phyloP scores from a whole-genome alignment of 768 basidiomycete species.

The Kwoniella europaea region DNA sequence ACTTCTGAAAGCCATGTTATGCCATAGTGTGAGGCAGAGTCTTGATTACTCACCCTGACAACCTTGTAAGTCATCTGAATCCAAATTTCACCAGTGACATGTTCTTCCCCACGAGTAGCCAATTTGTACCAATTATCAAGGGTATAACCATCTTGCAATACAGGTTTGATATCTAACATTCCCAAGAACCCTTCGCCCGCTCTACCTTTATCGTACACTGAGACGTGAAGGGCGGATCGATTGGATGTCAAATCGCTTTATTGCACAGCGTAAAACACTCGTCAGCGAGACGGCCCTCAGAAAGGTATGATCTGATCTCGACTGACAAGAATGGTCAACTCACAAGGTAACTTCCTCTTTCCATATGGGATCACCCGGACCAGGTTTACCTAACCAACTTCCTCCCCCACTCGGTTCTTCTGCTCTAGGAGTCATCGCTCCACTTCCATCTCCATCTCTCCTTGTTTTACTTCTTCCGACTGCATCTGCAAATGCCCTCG shows the following conservation, averaged over 20 bases:
- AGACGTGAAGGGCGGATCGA: slow-evolving; percentile 79
- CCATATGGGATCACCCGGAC: slow-evolving; percentile 85
- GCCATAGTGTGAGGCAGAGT: slow-evolving; percentile 65
- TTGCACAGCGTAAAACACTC: slow-evolving; percentile 9
- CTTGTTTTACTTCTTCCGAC: slow-evolving; percentile 49
- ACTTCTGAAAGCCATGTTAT: no score
- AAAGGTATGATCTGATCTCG: neutral
- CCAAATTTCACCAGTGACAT: slow-evolving; percentile 89
- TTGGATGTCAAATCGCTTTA: slow-evolving; percentile 91
- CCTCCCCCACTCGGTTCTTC: slow-evolving; percentile 40
- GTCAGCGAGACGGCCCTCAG: neutral
- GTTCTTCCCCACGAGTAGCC: slow-evolving; percentile 63
- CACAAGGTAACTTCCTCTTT: slow-evolving; percentile 99
- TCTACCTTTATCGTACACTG: slow-evolving; percentile 84
- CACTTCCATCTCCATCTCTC: slow-evolving; percentile 38
- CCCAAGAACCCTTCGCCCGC: slow-evolving; percentile 89
- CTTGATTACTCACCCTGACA: slow-evolving; percentile 78
- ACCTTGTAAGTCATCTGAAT: slow-evolving; percentile 93
- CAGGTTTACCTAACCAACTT: slow-evolving; percentile 50
- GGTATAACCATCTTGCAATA: slow-evolving; percentile 87
- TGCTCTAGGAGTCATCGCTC: slow-evolving; percentile 45
- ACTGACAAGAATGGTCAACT: slow-evolving; percentile 57
- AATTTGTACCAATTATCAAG: slow-evolving; percentile 84
- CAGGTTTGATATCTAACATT: slow-evolving; percentile 85
- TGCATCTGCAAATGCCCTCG: slow-evolving; percentile 57